Percentiles rank a stretch among this genome's conserved stretches.
These are phyloP conservation scores for Pyricularia pennisetigena DNA, from an alignment of 2,329 filamentous ascomycete species.

Conservation along the genomic window DNA sequence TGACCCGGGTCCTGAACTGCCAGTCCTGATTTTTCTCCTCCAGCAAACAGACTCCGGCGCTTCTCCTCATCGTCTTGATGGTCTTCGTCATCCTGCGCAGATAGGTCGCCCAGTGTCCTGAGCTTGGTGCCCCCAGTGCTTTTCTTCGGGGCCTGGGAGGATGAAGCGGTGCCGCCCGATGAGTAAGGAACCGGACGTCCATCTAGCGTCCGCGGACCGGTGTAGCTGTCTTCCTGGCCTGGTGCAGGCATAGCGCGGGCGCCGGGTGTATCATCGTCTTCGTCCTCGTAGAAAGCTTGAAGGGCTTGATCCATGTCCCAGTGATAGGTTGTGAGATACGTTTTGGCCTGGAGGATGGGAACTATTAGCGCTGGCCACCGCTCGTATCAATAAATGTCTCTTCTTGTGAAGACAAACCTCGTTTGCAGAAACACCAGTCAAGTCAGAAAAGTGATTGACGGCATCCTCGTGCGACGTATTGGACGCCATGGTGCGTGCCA, in stretches of 20 bases:
- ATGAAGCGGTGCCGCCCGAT: constrained; percentile 18
- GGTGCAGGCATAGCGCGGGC: constrained; percentile 28
- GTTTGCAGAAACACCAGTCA: constrained; percentile 40
- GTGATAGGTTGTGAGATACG: constrained; percentile 13
- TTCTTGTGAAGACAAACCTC: constrained; percentile 27
- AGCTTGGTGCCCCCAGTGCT: constrained; percentile 15
- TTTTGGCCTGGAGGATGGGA: background rate
- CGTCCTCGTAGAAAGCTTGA: constrained; percentile 48
- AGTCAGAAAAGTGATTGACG: constrained; percentile 41
- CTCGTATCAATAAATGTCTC: background rate
- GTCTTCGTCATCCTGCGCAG: constrained; percentile 42
- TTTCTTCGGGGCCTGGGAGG: constrained; percentile 32
- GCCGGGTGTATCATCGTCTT: constrained; percentile 31
- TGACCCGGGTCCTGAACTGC: constrained; percentile 54
- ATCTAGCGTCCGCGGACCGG: constrained; percentile 52
- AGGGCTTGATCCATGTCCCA: constrained; percentile 59
- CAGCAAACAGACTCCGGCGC: constrained; percentile 66
- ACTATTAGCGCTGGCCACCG: background rate
- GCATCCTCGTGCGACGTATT: constrained; percentile 27
- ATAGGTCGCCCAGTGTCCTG: background rate
- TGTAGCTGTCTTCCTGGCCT: constrained; percentile 34
- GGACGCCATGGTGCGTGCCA: constrained; percentile 5
- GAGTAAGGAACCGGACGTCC: constrained; percentile 45
- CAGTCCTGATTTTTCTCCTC: constrained; percentile 72
- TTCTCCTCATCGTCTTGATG: constrained; percentile 47